These are phyloP conservation scores for Trichocladium uniseriatum DNA, from an alignment of 495 filamentous ascomycete species.

Conservation along the genomic window DNA sequence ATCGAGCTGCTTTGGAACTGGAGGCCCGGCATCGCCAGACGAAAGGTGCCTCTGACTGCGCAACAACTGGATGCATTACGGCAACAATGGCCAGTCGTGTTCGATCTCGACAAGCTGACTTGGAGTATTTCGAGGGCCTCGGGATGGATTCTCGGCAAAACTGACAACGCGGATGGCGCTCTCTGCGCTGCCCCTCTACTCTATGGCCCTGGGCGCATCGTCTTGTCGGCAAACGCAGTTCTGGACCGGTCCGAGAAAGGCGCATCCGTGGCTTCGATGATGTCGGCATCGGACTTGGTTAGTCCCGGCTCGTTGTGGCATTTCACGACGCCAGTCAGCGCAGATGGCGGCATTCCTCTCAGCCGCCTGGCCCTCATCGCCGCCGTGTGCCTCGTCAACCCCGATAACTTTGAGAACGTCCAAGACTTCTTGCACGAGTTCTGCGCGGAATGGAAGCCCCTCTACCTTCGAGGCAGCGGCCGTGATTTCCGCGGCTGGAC, in stretches of 20 bases:
- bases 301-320: not conserved
- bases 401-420: not conserved
- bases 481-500: too few species aligned
- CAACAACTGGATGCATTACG: not conserved
- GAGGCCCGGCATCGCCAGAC: too few species aligned
- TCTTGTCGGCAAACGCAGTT: too few species aligned
- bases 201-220: not conserved
- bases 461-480: not conserved
- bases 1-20: too few species aligned
- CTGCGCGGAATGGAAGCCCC: not conserved
- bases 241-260: too few species aligned
- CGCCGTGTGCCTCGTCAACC: not conserved
- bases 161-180: not conserved
- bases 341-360: not conserved
- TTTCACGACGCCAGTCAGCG: not conserved
- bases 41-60: not conserved
- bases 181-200: not conserved
- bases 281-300: not conserved
- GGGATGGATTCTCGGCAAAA: not conserved
- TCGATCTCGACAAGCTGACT: not conserved
- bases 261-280: not conserved
- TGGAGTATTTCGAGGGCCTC: not conserved
- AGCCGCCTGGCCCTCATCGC: not conserved
- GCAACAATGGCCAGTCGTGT: not conserved
- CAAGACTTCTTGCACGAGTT: not conserved